Conservation (phyloP, 73 alveolate species). For the Symbiodinium pilosum region DNA sequence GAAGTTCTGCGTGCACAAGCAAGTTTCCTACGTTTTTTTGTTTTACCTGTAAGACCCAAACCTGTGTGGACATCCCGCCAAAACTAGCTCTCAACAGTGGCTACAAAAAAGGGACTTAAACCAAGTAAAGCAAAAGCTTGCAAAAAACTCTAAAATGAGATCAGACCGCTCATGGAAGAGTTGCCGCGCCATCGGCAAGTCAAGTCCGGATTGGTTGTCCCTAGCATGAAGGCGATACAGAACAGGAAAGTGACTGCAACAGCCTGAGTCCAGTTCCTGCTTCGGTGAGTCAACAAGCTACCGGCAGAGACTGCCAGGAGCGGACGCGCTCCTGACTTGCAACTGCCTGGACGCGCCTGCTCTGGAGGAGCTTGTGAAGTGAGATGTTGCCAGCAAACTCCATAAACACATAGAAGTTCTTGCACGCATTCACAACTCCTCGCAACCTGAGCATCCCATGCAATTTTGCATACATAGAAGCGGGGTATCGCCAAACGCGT, state of each 20-base stretch:
- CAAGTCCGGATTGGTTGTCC: conserved; percentile 70
- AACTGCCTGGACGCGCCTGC: not conserved
- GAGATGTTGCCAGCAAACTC: conserved; percentile 56
- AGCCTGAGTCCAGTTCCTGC: not conserved
- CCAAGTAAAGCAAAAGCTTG: no score
- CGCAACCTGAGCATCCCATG: conserved; percentile 34
- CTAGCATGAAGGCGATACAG: not conserved
- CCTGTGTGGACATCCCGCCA: no score
- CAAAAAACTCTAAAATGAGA: conserved; percentile 24
- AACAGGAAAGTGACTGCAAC: not conserved
- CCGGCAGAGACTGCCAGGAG: not conserved
- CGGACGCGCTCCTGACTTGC: not conserved
- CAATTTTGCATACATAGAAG: not conserved
- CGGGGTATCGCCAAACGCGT: not conserved
- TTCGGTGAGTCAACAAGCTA: not conserved
- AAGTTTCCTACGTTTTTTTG: no score
- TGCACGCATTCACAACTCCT: conserved; percentile 44
- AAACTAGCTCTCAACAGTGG: not conserved
- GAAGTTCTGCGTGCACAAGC: no score
- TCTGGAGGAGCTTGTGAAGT: conserved; percentile 34
- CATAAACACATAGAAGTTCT: conserved; percentile 78
- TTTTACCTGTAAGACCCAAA: no score
- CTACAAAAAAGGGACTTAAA: no score
- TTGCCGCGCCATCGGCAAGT: conserved; percentile 53
- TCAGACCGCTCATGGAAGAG: conserved; percentile 89